Evolutionary conservation across 2,329 filamentous ascomycete species (phyloP).

Genomic region (Magnaporthiopsis rhizophila): DNA sequence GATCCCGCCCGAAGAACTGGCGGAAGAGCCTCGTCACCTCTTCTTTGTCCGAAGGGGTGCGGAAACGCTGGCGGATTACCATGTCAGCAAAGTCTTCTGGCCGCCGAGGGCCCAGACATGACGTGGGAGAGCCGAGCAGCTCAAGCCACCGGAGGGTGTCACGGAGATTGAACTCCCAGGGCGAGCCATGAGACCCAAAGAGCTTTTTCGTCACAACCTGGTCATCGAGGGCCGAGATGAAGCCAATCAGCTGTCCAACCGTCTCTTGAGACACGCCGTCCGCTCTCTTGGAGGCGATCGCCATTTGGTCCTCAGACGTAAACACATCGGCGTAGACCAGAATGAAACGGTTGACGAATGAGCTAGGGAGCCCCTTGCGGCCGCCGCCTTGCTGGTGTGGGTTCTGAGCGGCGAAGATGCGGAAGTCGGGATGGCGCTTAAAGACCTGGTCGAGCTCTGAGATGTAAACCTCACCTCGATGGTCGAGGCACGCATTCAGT

Average conservation of each 20-base stretch:
- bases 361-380: conserved; percentile 86
- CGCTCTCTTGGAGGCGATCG: conserved; percentile 76
- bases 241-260: conserved; percentile 62
- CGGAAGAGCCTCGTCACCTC: conserved; percentile 60
- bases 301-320: conserved; percentile 66
- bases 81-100: conserved; percentile 71
- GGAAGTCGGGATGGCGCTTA: conserved; percentile 78
- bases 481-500: conserved; percentile 91
- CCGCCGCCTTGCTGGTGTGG: conserved; percentile 96
- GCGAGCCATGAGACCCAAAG: conserved; percentile 59
- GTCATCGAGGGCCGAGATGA: conserved; percentile 72
- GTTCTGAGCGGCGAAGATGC: conserved; percentile 95
- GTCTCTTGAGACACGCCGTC: conserved; percentile 51
- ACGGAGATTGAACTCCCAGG: conserved; percentile 94
- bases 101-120: conserved; percentile 43
- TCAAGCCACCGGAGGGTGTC: conserved; percentile 85
- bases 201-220: conserved; percentile 53
- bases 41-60: conserved; percentile 58
- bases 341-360: conserved; percentile 96
- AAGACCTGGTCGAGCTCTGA: conserved; percentile 94
- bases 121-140: conserved; percentile 53
- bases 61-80: conserved; percentile 81
- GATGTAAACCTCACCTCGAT: conserved; percentile 91
- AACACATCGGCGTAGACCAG: conserved; percentile 96
- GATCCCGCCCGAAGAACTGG: conserved; percentile 48